A percentile compares a stretch with the other conserved stretches of the same genome.
phyloP scores from a whole-genome alignment of 108 stramenopile species.

The Cyclostephanos invisitatus region DNA sequence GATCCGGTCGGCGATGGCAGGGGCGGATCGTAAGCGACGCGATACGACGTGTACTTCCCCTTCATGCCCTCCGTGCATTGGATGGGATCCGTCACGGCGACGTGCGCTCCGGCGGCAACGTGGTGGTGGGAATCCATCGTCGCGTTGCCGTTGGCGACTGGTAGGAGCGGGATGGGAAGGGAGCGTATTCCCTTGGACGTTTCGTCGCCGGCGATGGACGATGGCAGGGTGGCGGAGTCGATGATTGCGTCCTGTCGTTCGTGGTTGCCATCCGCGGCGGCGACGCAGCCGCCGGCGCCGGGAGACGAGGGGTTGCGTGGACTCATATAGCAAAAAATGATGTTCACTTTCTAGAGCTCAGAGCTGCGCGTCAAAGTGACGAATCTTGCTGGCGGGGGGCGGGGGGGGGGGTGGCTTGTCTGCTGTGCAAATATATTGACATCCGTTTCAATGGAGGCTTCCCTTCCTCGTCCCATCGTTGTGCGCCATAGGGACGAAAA shows the following conservation, averaged over 20 bases:
- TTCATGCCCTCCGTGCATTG: conserved; percentile 31
- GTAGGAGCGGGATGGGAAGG: no score
- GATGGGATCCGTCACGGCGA: conserved; percentile 46
- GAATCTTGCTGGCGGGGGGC: no score
- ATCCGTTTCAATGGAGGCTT: no score
- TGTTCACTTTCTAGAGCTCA: no score
- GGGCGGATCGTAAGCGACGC: conserved; percentile 37
- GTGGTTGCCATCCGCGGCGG: background rate
- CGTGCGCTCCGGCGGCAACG: conserved; percentile 10
- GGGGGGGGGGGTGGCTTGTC: no score
- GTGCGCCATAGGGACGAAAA: no score
- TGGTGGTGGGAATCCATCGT: no score
- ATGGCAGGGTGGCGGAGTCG: background rate
- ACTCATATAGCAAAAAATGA: background rate
- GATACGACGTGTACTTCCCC: conserved; percentile 43
- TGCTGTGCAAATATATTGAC: no score
- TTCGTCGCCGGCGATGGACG: background rate
- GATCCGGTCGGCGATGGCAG: background rate
- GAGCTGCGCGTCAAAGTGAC: no score
- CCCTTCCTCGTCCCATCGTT: no score
- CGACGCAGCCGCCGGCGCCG: background rate
- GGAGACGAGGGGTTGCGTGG: background rate
- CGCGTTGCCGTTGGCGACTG: background rate
- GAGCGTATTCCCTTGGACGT: background rate
- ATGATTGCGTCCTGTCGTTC: background rate